Conservation (phyloP, 1,284 basidiomycete species). For the Cutaneotrichosporon spelunceum region DNA sequence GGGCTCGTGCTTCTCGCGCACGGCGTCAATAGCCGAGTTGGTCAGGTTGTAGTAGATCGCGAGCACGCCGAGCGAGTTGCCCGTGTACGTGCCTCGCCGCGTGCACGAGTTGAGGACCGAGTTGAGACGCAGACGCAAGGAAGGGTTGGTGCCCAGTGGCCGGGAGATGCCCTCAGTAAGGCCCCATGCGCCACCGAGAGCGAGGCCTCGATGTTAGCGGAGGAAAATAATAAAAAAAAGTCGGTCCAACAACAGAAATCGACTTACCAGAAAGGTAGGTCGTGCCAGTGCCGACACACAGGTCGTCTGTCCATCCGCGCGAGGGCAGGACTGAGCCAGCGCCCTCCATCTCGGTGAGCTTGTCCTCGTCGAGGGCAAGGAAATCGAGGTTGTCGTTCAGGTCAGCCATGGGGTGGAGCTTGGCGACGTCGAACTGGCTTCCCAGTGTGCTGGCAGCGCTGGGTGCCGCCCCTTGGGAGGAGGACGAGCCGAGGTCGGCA, state of each 20-base stretch:
- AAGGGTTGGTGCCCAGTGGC: slow-evolving; percentile 63
- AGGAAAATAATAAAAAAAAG: slow-evolving; percentile 47
- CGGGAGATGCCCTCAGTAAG: slow-evolving; percentile 87
- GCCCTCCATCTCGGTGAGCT: slow-evolving; percentile 80
- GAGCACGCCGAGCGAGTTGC: slow-evolving; percentile 95
- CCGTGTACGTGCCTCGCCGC: slow-evolving; percentile 92
- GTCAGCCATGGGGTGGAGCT: slow-evolving; percentile 84
- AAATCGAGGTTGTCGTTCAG: slow-evolving; percentile 81
- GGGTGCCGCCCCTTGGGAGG: slow-evolving; percentile 27
- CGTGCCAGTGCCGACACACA: slow-evolving; percentile 98
- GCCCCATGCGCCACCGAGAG: slow-evolving; percentile 91
- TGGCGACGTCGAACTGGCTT: slow-evolving; percentile 79
- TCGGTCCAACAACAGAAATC: slow-evolving; percentile 26
- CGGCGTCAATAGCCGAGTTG: slow-evolving; percentile 87
- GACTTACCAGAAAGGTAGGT: slow-evolving; percentile 93
- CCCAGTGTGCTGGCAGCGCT: slow-evolving; percentile 79
- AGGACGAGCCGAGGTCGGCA: slow-evolving; percentile 15
- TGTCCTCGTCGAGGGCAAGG: slow-evolving; percentile 87
- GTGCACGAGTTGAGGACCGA: slow-evolving; percentile 95
- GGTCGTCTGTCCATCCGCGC: slow-evolving; percentile 97
- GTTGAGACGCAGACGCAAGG: slow-evolving; percentile 88
- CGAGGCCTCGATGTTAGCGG: slow-evolving; percentile 73
- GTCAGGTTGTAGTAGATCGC: slow-evolving; percentile 95
- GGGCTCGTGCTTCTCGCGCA: slow-evolving; percentile 88
- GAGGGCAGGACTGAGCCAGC: slow-evolving; percentile 81